A percentile compares a stretch with the other conserved stretches of the same genome.
Evolutionary conservation across 345 rosid species (phyloP).

Genomic region (Garcia nutans): DNA sequence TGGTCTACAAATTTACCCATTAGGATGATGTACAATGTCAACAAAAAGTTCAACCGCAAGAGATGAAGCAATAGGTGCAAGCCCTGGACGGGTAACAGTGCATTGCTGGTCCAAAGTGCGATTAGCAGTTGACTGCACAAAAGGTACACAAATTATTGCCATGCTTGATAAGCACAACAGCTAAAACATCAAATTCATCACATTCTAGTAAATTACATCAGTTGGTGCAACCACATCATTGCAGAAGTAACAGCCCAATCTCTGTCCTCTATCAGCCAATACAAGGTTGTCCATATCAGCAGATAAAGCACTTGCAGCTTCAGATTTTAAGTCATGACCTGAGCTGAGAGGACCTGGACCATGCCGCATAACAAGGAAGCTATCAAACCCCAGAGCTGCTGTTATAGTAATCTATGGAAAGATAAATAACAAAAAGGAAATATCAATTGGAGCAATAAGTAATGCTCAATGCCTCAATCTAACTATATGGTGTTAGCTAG

Average conservation of each 20-base stretch:
- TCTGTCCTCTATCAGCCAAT: slow-evolving; percentile 41
- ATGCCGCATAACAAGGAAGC: slow-evolving; percentile 97
- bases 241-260: slow-evolving; percentile 98
- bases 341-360: slow-evolving; percentile 73
- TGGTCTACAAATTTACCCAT: slow-evolving; percentile 46
- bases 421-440: slow-evolving; percentile 9
- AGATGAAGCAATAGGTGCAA: slow-evolving; percentile 93
- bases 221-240: slow-evolving; percentile 94
- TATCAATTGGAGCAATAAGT: not conserved
- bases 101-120: slow-evolving; percentile 97
- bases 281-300: slow-evolving; percentile 43
- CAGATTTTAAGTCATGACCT: slow-evolving; percentile 31
- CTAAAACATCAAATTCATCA: slow-evolving; percentile 7
- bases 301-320: slow-evolving; percentile 31
- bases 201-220: slow-evolving; percentile 55
- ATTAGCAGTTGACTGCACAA: slow-evolving; percentile 81
- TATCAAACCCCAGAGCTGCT: slow-evolving; percentile 94
- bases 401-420: slow-evolving; percentile 71
- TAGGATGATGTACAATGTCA: slow-evolving; percentile 79
- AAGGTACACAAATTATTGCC: slow-evolving; percentile 14
- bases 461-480: not conserved
- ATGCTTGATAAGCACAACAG: slow-evolving; percentile 2
- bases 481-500: not conserved
- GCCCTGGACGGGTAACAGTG: slow-evolving; percentile 95
- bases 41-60: slow-evolving; percentile 87